phyloP scores from a whole-genome alignment of 768 basidiomycete species.

The Lactifluus subvellereus region DNA sequence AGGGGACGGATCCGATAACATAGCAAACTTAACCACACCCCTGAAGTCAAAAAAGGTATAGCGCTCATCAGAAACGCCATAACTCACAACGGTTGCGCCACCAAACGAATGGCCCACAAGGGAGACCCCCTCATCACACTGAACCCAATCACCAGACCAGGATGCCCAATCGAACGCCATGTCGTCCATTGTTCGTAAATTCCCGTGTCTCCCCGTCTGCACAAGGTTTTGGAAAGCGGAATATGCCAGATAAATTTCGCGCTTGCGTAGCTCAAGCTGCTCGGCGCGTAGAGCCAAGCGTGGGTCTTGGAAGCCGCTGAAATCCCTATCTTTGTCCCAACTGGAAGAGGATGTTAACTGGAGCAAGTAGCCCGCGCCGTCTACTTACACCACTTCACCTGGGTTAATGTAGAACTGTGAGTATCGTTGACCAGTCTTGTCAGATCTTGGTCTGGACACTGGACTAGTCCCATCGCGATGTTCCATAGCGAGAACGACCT shows the following conservation, averaged over 20 bases:
- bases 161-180: slow-evolving; percentile 46
- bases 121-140: slow-evolving; percentile 34
- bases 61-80: background rate
- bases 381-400: slow-evolving; percentile 48
- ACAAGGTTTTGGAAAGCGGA: slow-evolving; percentile 54
- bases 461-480: slow-evolving; percentile 79
- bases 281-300: slow-evolving; percentile 48
- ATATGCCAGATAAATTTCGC: slow-evolving; percentile 64
- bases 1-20: slow-evolving; percentile 48
- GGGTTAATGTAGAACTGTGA: slow-evolving; percentile 50
- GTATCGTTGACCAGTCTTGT: slow-evolving; percentile 30
- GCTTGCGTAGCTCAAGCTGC: slow-evolving; percentile 63
- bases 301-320: slow-evolving; percentile 25
- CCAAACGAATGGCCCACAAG: slow-evolving; percentile 56
- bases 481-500: slow-evolving; percentile 75
- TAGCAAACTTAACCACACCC: slow-evolving; percentile 41
- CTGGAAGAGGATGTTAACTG: slow-evolving; percentile 17
- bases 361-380: background rate
- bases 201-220: slow-evolving; percentile 18
- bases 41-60: background rate
- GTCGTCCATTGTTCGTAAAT: slow-evolving; percentile 41
- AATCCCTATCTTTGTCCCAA: slow-evolving; percentile 28
- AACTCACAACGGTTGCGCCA: slow-evolving; percentile 45
- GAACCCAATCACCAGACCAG: slow-evolving; percentile 30
- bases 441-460: slow-evolving; percentile 38